phyloP scores from a whole-genome alignment of 495 filamentous ascomycete genomes.

The Peziza echinospora region DNA sequence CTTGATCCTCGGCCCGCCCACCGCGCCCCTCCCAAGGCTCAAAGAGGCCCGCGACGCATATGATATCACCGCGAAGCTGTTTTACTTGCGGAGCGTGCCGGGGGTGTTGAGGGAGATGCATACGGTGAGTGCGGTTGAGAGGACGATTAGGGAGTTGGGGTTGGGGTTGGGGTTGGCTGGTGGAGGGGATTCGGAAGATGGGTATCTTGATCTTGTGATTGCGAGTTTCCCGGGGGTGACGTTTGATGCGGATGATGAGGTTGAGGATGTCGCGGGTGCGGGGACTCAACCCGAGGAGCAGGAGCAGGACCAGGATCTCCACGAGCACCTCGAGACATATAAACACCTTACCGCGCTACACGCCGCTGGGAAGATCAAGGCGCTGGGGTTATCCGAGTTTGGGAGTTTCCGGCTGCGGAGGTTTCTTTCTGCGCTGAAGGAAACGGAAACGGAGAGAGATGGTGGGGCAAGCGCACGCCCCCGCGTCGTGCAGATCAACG shows the following conservation, averaged over 20 bases:
- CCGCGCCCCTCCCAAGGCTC: slow-evolving; percentile 3
- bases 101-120: slow-evolving; percentile 15
- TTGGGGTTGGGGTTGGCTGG: too few species aligned
- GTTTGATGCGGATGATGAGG: slow-evolving; percentile 81
- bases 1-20: background rate
- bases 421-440: slow-evolving; percentile 20
- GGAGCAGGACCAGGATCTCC: slow-evolving; percentile 28
- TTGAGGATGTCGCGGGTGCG: slow-evolving; percentile 32
- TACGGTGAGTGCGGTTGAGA: slow-evolving; percentile 27
- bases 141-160: slow-evolving; percentile 48
- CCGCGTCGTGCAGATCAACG: slow-evolving; percentile 85
- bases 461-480: slow-evolving; percentile 58
- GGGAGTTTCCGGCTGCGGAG: slow-evolving; percentile 62
- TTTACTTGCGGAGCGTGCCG: slow-evolving; percentile 13
- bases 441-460: slow-evolving; percentile 15
- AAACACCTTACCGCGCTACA: slow-evolving; percentile 52
- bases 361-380: slow-evolving; percentile 42
- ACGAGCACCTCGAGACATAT: slow-evolving; percentile 48
- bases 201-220: slow-evolving; percentile 83
- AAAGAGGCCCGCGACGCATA: slow-evolving; percentile 15
- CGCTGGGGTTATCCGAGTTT: slow-evolving; percentile 76
- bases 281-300: too few species aligned
- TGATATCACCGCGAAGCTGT: slow-evolving; percentile 18
- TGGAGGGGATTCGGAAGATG: too few species aligned
- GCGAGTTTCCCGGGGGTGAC: slow-evolving; percentile 82